Conservation (phyloP, 2,329 filamentous ascomycete genomes). For the Blastomyces percursus region DNA sequence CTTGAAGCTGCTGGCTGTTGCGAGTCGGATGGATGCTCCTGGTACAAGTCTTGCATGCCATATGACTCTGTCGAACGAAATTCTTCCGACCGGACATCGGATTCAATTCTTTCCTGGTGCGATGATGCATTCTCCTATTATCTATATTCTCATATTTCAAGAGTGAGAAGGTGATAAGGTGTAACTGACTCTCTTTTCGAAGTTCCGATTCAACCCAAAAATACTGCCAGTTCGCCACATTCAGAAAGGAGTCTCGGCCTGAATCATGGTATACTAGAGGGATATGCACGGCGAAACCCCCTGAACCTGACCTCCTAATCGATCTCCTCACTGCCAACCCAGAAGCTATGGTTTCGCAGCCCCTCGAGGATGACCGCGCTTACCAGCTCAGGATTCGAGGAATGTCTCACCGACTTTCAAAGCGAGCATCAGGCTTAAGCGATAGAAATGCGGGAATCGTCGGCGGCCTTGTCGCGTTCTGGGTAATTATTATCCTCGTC, state of each 20-base stretch:
- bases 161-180: background rate
- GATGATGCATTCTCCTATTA: background rate
- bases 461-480: background rate
- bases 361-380: background rate
- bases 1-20: slow-evolving; percentile 2
- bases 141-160: too few species aligned
- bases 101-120: background rate
- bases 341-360: background rate
- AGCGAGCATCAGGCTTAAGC: background rate
- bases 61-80: background rate
- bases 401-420: background rate
- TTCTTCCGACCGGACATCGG: background rate
- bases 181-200: background rate
- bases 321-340: background rate
- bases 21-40: background rate
- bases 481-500: background rate
- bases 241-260: background rate
- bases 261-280: background rate
- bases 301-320: background rate
- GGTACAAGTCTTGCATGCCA: background rate
- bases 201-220: background rate
- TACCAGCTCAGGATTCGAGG: background rate
- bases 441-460: background rate
- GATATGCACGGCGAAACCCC: background rate
- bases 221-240: background rate